Evolutionary conservation across 352 stramenopile species (phyloP).

Genomic region (Phytophthora quininea): DNA sequence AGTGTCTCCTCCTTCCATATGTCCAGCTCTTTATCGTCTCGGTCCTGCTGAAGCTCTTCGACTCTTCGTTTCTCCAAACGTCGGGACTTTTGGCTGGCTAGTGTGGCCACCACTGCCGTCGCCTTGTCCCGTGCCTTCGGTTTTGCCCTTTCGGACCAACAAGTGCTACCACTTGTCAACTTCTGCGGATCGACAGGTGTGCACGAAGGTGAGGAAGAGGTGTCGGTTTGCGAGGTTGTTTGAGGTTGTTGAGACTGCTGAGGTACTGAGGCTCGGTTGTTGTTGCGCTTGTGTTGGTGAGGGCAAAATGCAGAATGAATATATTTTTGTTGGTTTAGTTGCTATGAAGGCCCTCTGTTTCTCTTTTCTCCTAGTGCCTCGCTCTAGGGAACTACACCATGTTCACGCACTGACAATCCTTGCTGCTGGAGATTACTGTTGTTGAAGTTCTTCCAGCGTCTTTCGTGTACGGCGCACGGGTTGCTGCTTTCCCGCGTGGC

Average conservation of each 20-base stretch:
- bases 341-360: background rate
- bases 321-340: background rate
- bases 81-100: background rate
- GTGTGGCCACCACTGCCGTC: background rate
- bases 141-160: background rate
- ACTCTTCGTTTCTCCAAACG: too few relatives aligned
- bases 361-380: background rate
- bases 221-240: background rate
- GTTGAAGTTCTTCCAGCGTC: too few relatives aligned
- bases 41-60: background rate
- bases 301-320: constrained; percentile 10
- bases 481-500: too few relatives aligned
- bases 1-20: background rate
- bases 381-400: background rate
- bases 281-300: background rate
- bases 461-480: too few relatives aligned
- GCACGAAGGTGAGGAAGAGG: background rate
- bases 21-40: background rate
- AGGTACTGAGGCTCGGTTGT: background rate
- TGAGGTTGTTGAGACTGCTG: background rate
- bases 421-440: too few relatives aligned
- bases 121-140: background rate
- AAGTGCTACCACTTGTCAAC: background rate
- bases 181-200: background rate
- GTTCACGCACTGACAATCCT: background rate